A percentile compares a stretch with the other conserved stretches of the same genome.
phyloP scores from a whole-genome alignment of 2,329 filamentous ascomycete species.

The Talaromyces pinophilus region DNA sequence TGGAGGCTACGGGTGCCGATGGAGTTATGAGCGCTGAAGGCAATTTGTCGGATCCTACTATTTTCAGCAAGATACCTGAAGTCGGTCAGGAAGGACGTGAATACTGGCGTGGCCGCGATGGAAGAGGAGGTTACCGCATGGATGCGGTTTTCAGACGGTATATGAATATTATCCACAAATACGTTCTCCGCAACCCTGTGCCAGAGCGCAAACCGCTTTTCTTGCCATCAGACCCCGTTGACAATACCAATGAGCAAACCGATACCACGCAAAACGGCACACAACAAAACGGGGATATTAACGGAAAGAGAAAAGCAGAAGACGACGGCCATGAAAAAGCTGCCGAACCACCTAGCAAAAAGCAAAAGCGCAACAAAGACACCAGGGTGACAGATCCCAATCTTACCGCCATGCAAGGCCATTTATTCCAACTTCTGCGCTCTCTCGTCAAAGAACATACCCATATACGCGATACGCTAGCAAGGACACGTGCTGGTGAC shows the following conservation, averaged over 20 bases:
- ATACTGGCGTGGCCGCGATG: slow-evolving; percentile 81
- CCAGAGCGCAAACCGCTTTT: slow-evolving; percentile 73
- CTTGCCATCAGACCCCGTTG: slow-evolving; percentile 55
- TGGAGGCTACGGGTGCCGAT: slow-evolving; percentile 83
- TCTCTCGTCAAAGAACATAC: slow-evolving; percentile 79
- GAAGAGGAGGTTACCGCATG: slow-evolving; percentile 80
- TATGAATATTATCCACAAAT: slow-evolving; percentile 81
- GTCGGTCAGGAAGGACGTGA: slow-evolving; percentile 69
- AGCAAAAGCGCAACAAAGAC: slow-evolving; percentile 45
- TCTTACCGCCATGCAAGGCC: slow-evolving; percentile 78
- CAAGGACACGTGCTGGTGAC: slow-evolving; percentile 66
- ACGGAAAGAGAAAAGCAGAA: slow-evolving; percentile 17
- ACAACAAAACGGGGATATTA: neutral
- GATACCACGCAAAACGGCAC: slow-evolving; percentile 16
- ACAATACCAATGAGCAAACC: slow-evolving; percentile 26
- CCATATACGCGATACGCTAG: slow-evolving; percentile 81
- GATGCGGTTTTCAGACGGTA: slow-evolving; percentile 87
- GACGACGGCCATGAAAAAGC: slow-evolving; percentile 36
- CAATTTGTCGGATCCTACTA: slow-evolving; percentile 85
- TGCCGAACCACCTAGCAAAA: slow-evolving; percentile 53
- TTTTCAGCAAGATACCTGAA: slow-evolving; percentile 72
- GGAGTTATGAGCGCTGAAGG: slow-evolving; percentile 96
- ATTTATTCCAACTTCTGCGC: slow-evolving; percentile 88
- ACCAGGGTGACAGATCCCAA: slow-evolving; percentile 61
- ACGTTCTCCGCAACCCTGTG: slow-evolving; percentile 66